Percentiles rank a stretch among this genome's conserved stretches.
phyloP scores from a whole-genome alignment of 306 rosid genomes.

The Castanea crenata region DNA sequence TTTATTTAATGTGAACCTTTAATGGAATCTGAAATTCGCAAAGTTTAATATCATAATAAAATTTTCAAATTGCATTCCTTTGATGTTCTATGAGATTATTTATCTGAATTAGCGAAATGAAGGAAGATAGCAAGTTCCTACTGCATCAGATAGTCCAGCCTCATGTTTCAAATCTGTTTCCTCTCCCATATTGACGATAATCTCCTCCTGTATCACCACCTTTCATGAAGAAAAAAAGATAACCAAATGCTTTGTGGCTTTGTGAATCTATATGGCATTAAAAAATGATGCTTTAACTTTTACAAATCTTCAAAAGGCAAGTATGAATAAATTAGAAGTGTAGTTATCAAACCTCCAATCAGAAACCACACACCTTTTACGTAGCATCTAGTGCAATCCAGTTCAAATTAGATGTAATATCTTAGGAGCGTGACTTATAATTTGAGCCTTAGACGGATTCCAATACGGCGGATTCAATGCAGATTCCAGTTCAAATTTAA shows the following conservation, averaged over 20 bases:
- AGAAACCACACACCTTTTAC: background rate
- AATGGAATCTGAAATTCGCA: no score
- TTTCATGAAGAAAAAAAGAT: slow-evolving; percentile 16
- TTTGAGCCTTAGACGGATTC: background rate
- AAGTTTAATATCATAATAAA: no score
- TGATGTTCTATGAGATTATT: no score
- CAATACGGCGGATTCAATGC: no score
- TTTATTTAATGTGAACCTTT: no score
- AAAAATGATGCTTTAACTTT: slow-evolving; percentile 15
- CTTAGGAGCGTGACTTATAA: background rate
- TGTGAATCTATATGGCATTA: slow-evolving; percentile 10
- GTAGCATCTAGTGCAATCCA: background rate
- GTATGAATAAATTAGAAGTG: slow-evolving; percentile 6
- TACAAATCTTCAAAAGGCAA: slow-evolving; percentile 19
- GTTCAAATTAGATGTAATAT: background rate
- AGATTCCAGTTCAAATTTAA: no score
- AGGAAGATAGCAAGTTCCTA: no score
- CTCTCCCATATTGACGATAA: background rate
- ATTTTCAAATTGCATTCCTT: no score
- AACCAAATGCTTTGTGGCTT: slow-evolving; percentile 8
- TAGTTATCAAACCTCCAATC: slow-evolving; percentile 18
- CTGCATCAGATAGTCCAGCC: no score
- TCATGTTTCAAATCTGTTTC: background rate
- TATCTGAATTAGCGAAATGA: no score
- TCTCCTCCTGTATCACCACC: background rate